Base-by-base conservation (phyloP, 2,329 filamentous ascomycete species). In the Blastomyces percursus region DNA sequence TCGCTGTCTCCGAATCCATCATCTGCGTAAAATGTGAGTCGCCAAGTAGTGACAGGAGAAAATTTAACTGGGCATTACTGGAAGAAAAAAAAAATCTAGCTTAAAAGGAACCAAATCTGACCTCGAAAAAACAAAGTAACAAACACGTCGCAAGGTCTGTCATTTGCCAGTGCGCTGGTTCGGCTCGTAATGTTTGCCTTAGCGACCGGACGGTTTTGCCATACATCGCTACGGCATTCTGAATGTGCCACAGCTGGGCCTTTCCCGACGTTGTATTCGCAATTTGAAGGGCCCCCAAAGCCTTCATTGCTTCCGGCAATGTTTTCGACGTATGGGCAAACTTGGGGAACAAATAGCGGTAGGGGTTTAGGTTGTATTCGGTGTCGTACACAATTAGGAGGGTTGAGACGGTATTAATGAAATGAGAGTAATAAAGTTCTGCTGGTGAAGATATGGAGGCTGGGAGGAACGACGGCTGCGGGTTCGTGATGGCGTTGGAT, bases 231-330 rank as follows among this genome's bases (percentile, higher is more conserved):
- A 76, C 74, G 3, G 74, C 75, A 38, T 74, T 69, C 54, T 75
- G 71, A 44, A 75, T 72, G 66, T 77, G 74, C 8, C 66, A 62
- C 58, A 70, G 71, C 42, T 71, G 72, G 51, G 75, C 66, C 16
- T 67, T 67, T 0, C 71, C 70, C 1, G 64, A 62, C 1, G 74
- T 73, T 1, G 75, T 74, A 48, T 75, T 75, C n/a, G 74, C 72
- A n/a, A 76, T 67, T 63, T 77, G 75, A 61, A 77, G 70, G 35
- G 75, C 75, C 11, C 74, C 75, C 32, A 77, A 65, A 21, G 75
- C 74, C 62, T 75, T 71, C 75, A 77, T 76, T 19, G 74, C 72
- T 59, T 69, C 71, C 21, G 69, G 68, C 68, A 75, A 73, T 7
- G 74, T 73, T 1, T 71, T 69, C 6, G 71, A 74, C 1, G 71